phyloP scores from a whole-genome alignment of 2,329 filamentous ascomycete species.

The Hypoxylon rubiginosum region DNA sequence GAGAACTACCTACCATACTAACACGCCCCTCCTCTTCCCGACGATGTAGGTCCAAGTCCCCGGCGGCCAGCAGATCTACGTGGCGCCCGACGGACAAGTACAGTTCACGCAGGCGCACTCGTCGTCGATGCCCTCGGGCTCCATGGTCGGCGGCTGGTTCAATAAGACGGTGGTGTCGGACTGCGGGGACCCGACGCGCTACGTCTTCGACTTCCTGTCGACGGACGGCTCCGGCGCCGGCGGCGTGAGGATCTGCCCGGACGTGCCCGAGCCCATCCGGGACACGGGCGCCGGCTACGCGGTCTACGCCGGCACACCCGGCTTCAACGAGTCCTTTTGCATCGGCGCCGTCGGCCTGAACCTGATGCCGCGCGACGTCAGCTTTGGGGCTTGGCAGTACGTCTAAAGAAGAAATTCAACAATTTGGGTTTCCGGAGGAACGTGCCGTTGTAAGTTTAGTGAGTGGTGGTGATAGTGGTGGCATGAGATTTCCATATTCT shows the following conservation, averaged over 20 bases:
- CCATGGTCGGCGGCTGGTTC: constrained; percentile 64
- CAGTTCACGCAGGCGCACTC: constrained; percentile 70
- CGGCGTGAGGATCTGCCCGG: constrained; percentile 49
- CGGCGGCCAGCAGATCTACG: constrained; percentile 73
- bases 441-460: too few relatives aligned
- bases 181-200: constrained; percentile 27
- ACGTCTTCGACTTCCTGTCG: constrained; percentile 48
- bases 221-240: constrained; percentile 46
- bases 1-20: not conserved
- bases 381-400: constrained; percentile 58
- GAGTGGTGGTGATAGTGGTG: too few relatives aligned
- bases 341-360: constrained; percentile 52
- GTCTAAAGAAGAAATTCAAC: too few relatives aligned
- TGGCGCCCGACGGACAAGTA: constrained; percentile 66
- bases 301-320: constrained; percentile 47
- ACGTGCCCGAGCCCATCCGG: constrained; percentile 36
- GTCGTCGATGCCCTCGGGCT: constrained; percentile 62
- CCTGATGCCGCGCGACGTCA: constrained; percentile 44
- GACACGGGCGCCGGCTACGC: constrained; percentile 44
- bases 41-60: constrained; percentile 65
- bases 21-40: too few relatives aligned
- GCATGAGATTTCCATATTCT: not conserved
- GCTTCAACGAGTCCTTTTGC: constrained; percentile 52
- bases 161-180: constrained; percentile 47
- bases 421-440: too few relatives aligned